Percentiles rank a stretch among this genome's conserved stretches.
Evolutionary conservation across 2,329 filamentous ascomycete species (phyloP).

Genomic region (Fusarium lateritium): DNA sequence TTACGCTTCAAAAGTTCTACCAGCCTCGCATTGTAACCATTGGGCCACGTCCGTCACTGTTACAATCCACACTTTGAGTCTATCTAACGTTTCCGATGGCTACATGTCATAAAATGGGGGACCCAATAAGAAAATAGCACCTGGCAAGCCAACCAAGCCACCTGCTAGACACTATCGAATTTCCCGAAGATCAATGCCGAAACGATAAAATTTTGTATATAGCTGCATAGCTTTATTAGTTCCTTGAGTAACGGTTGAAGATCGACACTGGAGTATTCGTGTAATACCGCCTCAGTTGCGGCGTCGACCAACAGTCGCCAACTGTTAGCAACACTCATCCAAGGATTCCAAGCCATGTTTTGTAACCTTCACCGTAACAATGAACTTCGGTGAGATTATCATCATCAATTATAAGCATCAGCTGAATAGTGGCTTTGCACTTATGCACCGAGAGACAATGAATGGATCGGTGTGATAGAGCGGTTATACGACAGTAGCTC

Average conservation of each 20-base stretch:
- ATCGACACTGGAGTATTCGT: not conserved
- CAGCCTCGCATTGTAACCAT: not conserved
- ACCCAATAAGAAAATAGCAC: not conserved
- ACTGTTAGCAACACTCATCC: too few relatives aligned
- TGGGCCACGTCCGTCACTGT: not conserved
- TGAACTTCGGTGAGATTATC: not conserved
- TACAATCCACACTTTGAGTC: not conserved
- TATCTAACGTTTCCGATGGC: not conserved
- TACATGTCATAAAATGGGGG: not conserved
- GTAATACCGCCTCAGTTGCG: not conserved
- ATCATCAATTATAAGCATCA: not conserved
- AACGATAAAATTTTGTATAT: not conserved
- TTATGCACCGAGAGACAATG: not conserved
- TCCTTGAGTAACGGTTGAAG: not conserved
- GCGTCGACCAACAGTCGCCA: not conserved
- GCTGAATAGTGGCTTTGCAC: not conserved
- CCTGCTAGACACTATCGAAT: not conserved
- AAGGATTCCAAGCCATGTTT: too few relatives aligned
- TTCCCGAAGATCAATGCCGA: not conserved
- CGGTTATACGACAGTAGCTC: constrained; percentile 1
- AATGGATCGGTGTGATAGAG: constrained; percentile 6
- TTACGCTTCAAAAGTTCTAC: not conserved
- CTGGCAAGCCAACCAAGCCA: not conserved
- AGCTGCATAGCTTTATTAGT: not conserved
- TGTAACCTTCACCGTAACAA: too few relatives aligned